phyloP scores from a whole-genome alignment of 2,329 filamentous ascomycete species.

The Alternaria ventricosa region DNA sequence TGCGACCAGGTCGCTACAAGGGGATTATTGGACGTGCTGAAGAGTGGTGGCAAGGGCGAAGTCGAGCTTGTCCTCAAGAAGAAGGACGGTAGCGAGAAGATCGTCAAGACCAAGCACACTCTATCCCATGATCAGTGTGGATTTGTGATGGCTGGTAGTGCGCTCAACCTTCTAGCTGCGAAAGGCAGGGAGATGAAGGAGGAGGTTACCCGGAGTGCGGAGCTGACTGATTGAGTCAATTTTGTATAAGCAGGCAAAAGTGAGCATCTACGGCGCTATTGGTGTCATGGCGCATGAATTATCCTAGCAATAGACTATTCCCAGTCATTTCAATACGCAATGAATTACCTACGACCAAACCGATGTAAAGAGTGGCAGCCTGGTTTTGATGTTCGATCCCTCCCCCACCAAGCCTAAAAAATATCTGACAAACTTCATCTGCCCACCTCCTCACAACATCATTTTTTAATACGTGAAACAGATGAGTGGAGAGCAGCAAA shows the following conservation, averaged over 20 bases:
- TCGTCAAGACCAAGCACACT: slow-evolving; percentile 83
- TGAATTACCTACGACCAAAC: background rate
- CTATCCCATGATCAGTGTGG: slow-evolving; percentile 88
- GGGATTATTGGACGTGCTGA: slow-evolving; percentile 82
- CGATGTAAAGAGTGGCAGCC: background rate
- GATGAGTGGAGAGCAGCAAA: background rate
- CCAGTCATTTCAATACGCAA: background rate
- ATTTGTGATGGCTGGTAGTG: slow-evolving; percentile 93
- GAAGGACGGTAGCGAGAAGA: slow-evolving; percentile 66
- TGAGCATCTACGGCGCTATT: background rate
- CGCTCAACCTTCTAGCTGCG: slow-evolving; percentile 83
- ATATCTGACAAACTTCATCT: background rate
- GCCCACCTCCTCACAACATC: background rate
- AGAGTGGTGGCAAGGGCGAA: slow-evolving; percentile 76
- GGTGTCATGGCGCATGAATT: background rate
- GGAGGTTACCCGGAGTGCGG: slow-evolving; percentile 45
- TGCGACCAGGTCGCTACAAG: slow-evolving; percentile 84
- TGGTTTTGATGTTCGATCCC: background rate
- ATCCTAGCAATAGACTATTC: background rate
- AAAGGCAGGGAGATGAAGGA: slow-evolving; percentile 55
- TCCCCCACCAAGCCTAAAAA: background rate
- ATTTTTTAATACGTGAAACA: background rate
- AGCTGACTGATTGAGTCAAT: slow-evolving; percentile 45
- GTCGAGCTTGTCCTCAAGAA: slow-evolving; percentile 67
- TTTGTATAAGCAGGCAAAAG: background rate